A percentile compares a stretch with the other conserved stretches of the same genome.
Conservation (phyloP, 345 rosid genomes). For the Gossypium bickii region DNA sequence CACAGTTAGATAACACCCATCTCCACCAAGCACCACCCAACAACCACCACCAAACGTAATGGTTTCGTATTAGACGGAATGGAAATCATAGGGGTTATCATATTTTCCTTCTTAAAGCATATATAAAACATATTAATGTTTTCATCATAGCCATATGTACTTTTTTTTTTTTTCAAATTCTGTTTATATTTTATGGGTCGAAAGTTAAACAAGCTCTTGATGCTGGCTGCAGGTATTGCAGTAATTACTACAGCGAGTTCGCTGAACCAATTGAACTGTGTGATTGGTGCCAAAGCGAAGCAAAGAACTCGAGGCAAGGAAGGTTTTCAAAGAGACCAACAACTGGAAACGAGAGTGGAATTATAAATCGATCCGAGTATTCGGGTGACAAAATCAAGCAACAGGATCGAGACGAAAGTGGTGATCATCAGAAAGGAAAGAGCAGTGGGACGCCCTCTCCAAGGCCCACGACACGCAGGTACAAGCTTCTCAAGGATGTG, state of each 20-base stretch:
- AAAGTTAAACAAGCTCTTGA: slow-evolving; percentile 9
- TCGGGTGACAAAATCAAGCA: slow-evolving; percentile 57
- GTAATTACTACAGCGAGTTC: slow-evolving; percentile 71
- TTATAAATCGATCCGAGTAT: slow-evolving; percentile 52
- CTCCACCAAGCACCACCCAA: slow-evolving; percentile 20
- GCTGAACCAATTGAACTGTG: slow-evolving; percentile 63
- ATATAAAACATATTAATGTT: not conserved
- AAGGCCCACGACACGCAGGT: slow-evolving; percentile 79
- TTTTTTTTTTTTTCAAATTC: no score
- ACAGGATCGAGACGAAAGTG: slow-evolving; percentile 41
- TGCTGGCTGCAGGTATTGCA: slow-evolving; percentile 60
- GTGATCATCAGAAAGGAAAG: slow-evolving; percentile 41
- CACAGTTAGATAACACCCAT: slow-evolving; percentile 16
- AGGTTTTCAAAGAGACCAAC: slow-evolving; percentile 44
- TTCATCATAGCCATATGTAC: not conserved
- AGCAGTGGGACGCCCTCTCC: slow-evolving; percentile 62
- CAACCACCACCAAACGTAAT: slow-evolving; percentile 18
- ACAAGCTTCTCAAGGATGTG: slow-evolving; percentile 99
- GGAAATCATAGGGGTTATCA: not conserved
- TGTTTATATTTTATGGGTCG: not conserved
- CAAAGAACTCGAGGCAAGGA: slow-evolving; percentile 37
- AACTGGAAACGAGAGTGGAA: slow-evolving; percentile 28
- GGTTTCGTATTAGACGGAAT: slow-evolving; percentile 17
- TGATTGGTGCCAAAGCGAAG: slow-evolving; percentile 91
- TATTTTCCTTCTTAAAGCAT: not conserved